phyloP scores from a whole-genome alignment of 2,329 filamentous ascomycete species.

The Seiridium cupressi region DNA sequence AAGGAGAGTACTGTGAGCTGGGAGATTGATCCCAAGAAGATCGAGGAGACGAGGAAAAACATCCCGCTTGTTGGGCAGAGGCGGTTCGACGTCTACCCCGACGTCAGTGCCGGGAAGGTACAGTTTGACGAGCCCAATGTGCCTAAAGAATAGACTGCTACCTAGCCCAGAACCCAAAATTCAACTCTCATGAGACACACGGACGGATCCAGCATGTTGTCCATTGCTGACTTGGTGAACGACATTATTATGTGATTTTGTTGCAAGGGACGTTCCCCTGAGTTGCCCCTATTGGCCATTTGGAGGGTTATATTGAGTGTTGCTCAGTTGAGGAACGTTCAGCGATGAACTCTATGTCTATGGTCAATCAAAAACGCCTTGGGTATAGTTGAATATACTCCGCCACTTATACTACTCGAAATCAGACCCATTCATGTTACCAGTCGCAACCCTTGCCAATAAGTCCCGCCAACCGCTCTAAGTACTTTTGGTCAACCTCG shows the following conservation, averaged over 20 bases:
- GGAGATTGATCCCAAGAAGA: slow-evolving; percentile 65
- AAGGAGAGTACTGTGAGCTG: slow-evolving; percentile 73
- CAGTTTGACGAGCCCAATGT: slow-evolving; percentile 26
- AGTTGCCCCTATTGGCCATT: too few relatives aligned
- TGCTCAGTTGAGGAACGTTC: background rate
- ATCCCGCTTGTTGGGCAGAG: slow-evolving; percentile 85
- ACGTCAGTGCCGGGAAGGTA: slow-evolving; percentile 67
- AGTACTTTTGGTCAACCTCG: slow-evolving; percentile 59
- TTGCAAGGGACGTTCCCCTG: too few relatives aligned
- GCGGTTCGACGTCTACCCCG: slow-evolving; percentile 92
- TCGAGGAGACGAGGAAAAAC: slow-evolving; percentile 73
- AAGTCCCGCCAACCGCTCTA: slow-evolving; percentile 65
- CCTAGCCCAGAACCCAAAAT: background rate
- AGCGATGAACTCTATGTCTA: background rate
- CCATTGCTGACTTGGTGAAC: too few relatives aligned
- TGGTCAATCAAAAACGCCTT: background rate
- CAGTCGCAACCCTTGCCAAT: slow-evolving; percentile 65
- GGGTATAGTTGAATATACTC: background rate
- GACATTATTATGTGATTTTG: too few relatives aligned
- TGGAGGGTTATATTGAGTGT: background rate
- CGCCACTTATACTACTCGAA: background rate
- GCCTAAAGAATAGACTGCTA: slow-evolving; percentile 6
- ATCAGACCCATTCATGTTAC: slow-evolving; percentile 30
- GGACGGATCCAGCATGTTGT: too few relatives aligned
- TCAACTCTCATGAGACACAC: background rate